Percentiles rank a stretch among this genome's conserved stretches.
Evolutionary conservation across 2,329 filamentous ascomycete species (phyloP).

Genomic region (Amylocarpus encephaloides): DNA sequence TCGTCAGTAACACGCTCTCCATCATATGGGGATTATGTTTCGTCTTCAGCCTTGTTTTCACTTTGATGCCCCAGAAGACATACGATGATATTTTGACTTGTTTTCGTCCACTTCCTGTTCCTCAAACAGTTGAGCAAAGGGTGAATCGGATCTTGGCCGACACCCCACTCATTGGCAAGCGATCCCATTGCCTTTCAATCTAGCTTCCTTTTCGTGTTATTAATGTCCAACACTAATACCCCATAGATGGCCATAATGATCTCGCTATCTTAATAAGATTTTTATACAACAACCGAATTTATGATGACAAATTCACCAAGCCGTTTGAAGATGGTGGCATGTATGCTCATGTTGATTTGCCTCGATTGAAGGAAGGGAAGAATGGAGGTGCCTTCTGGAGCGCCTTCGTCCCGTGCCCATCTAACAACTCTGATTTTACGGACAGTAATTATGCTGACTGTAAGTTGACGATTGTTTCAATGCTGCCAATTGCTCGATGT

Average conservation of each 20-base stretch:
- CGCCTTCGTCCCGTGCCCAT: slow-evolving; percentile 72
- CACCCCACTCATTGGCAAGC: slow-evolving; percentile 43
- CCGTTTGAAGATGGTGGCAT: slow-evolving; percentile 68
- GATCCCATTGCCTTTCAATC: neutral
- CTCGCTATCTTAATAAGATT: slow-evolving; percentile 67
- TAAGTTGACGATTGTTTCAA: slow-evolving; percentile 34
- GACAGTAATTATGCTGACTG: slow-evolving; percentile 63
- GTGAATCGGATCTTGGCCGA: slow-evolving; percentile 39
- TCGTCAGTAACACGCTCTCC: neutral
- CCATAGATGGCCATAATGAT: slow-evolving; percentile 81
- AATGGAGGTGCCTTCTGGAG: slow-evolving; percentile 92
- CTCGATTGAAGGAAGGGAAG: slow-evolving; percentile 62
- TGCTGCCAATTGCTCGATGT: neutral
- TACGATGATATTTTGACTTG: slow-evolving; percentile 2
- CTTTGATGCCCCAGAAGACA: slow-evolving; percentile 9
- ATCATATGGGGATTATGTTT: slow-evolving; percentile 12
- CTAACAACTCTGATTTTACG: slow-evolving; percentile 65
- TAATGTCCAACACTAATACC: slow-evolving; percentile 3
- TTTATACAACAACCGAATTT: slow-evolving; percentile 69
- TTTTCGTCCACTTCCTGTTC: slow-evolving; percentile 13
- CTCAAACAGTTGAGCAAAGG: slow-evolving; percentile 29
- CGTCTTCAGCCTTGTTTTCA: slow-evolving; percentile 12
- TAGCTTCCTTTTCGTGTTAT: neutral
- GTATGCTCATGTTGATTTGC: slow-evolving; percentile 68
- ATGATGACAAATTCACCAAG: slow-evolving; percentile 64